Evolutionary conservation across 306 rosid species (phyloP), one percentile per base, ranked within the genome.

Genomic region (Cotoneaster glaucophyllus): DNA sequence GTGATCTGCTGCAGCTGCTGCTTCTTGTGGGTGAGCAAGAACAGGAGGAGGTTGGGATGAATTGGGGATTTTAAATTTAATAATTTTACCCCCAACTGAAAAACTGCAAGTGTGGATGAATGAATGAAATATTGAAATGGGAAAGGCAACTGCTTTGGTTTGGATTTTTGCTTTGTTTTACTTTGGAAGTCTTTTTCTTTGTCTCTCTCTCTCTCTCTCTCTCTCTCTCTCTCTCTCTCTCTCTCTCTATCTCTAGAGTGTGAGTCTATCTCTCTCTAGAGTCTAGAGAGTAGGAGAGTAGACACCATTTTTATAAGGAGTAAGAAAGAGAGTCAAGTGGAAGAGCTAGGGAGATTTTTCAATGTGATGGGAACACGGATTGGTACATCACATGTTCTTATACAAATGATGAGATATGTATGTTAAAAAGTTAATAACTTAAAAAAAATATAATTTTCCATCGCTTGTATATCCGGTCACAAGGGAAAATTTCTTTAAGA

Each of bases 101-200:
- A 18, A 3, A 80, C 14, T 41, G 65, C 44, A 56, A 32, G 48
- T 7, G 65, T 52, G 50, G 57, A 22, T 59, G 66, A 21, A 59
- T 28, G 19, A 59, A 59, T 21, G 57, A 52, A 41, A 56, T 52
- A 67, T 66, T 22, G 80, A 81, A 73, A 2, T 2, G 59, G 66
- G 21, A 1, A 73, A 73, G 48, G 76, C 77, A 78, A 81, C 76
- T 1, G 64, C 78, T 41, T 73, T 54, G 74, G 80, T 58, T 78
- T 39, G 34, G 22, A 59, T 15, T 15, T 48, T 50, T 71, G 63
- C 34, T 53, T 76, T 73, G 64, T 71, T 56, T 64, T 69, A 26
- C 50, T 80, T 65, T 12, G 82, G 66, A 32, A 61, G 72, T 64
- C 79, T 73, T 61, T 79, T 19, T 52, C 74, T 73, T 0, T 45